Percentiles rank a stretch among this genome's conserved stretches.
Conservation (phyloP, 768 basidiomycete species). For the Kwoniella dejecticola region DNA sequence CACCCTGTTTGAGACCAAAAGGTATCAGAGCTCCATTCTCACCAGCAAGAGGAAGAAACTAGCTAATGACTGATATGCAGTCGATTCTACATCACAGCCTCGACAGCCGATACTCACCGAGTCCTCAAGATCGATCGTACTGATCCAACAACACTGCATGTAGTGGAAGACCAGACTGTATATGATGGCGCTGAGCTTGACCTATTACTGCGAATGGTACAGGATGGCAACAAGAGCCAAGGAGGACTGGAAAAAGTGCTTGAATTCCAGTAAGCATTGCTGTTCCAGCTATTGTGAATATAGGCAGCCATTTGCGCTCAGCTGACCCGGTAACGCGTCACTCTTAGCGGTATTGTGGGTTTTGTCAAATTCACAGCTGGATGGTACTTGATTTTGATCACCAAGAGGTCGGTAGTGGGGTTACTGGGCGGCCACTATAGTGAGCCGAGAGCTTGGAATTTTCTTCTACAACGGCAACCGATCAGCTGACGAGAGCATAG, state of each 20-base stretch:
- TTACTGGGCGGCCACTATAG: conserved; percentile 89
- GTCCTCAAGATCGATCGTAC: conserved; percentile 94
- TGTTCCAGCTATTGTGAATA: no score
- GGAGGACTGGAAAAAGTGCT: conserved; percentile 80
- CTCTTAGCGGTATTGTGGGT: conserved; percentile 59
- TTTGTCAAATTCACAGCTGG: conserved; percentile 93
- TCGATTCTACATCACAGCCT: conserved; percentile 89
- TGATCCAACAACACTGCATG: conserved; percentile 68
- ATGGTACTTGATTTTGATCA: conserved; percentile 91
- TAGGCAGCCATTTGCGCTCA: conserved; percentile 48
- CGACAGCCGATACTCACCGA: conserved; percentile 80
- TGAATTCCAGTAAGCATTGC: conserved; percentile 72
- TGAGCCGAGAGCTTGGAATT: no score
- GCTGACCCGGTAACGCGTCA: conserved; percentile 4
- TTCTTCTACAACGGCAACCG: no score
- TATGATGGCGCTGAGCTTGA: conserved; percentile 90
- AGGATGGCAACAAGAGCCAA: conserved; percentile 85
- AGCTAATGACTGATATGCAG: conserved; percentile 13
- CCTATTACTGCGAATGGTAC: conserved; percentile 88
- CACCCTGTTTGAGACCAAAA: conserved; percentile 86
- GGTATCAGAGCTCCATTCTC: conserved; percentile 33
- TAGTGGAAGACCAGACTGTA: conserved; percentile 83
- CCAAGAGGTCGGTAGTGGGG: conserved; percentile 87
- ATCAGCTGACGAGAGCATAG: conserved; percentile 34
- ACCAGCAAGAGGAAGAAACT: neutral